These are phyloP conservation scores for Nymphaea colorata DNA, from an alignment of 164 flowering plant species.

Conservation along the genomic window DNA sequence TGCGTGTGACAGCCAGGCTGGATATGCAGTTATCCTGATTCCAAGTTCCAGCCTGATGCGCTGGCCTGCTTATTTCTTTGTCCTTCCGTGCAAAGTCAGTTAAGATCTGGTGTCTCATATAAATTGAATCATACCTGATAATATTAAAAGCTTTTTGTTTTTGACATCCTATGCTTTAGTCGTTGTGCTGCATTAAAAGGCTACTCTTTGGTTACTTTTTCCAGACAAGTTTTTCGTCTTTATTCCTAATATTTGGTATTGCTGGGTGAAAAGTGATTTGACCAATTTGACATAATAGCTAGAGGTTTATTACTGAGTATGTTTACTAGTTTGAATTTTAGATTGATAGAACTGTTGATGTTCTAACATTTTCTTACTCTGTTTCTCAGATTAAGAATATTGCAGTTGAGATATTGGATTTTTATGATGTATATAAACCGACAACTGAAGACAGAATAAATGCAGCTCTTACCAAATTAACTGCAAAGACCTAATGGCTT, in stretches of 20 bases:
- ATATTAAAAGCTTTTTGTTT: neutral
- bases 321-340: neutral
- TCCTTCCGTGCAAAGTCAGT: neutral
- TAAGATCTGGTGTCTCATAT: neutral
- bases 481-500: constrained; percentile 18
- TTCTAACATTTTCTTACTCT: neutral
- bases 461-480: constrained; percentile 58
- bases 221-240: neutral
- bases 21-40: no score
- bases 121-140: neutral
- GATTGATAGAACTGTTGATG: neutral
- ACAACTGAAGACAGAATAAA: constrained; percentile 45
- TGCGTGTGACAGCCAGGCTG: no score
- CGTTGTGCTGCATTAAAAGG: neutral
- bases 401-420: constrained; percentile 90
- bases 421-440: constrained; percentile 52
- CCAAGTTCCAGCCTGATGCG: neutral
- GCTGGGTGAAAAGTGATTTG: no score
- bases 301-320: neutral
- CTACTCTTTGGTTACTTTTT: neutral
- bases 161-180: no score
- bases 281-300: neutral
- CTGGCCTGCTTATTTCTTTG: neutral
- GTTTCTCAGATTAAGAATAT: constrained; percentile 79
- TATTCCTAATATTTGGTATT: neutral